A percentile compares a stretch with the other conserved stretches of the same genome.
Evolutionary conservation across 768 basidiomycete genomes (phyloP).

Genomic region (Suillus ampliporus): DNA sequence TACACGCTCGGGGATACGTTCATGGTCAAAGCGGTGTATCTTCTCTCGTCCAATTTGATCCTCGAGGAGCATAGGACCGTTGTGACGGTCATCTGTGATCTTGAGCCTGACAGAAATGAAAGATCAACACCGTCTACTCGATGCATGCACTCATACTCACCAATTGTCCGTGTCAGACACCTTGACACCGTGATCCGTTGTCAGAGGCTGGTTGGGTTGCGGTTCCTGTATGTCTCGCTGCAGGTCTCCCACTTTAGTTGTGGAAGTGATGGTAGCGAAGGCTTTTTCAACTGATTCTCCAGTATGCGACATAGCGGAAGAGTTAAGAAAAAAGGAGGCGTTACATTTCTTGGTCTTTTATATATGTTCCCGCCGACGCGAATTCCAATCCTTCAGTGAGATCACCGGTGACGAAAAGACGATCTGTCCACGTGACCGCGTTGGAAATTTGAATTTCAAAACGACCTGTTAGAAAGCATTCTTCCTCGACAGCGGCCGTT

Average conservation of each 20-base stretch:
- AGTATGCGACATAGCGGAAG: conserved; percentile 20
- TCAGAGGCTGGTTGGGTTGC: conserved; percentile 38
- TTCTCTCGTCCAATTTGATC: conserved; percentile 79
- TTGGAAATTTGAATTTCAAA: background rate
- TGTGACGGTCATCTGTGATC: conserved; percentile 48
- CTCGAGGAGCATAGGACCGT: conserved; percentile 79
- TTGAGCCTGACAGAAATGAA: conserved; percentile 52
- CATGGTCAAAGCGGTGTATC: conserved; percentile 82
- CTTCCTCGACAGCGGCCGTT: no score
- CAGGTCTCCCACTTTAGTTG: conserved; percentile 30
- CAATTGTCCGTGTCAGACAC: conserved; percentile 70
- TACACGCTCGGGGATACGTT: conserved; percentile 88
- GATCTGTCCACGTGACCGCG: conserved; percentile 14
- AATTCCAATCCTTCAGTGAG: background rate
- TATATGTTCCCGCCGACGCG: conserved; percentile 19
- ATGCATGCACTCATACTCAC: conserved; percentile 35
- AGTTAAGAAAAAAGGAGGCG: background rate
- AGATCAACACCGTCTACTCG: conserved; percentile 13
- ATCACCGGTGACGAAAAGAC: conserved; percentile 25
- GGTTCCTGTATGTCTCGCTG: conserved; percentile 32
- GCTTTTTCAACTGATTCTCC: conserved; percentile 21
- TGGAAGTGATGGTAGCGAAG: conserved; percentile 14
- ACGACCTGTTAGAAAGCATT: background rate
- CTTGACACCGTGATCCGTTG: conserved; percentile 67
- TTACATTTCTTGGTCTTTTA: background rate